A percentile compares a stretch with the other conserved stretches of the same genome.
Conservation (phyloP, 2,329 filamentous ascomycete species). For the Cyphellophora attinorum region DNA sequence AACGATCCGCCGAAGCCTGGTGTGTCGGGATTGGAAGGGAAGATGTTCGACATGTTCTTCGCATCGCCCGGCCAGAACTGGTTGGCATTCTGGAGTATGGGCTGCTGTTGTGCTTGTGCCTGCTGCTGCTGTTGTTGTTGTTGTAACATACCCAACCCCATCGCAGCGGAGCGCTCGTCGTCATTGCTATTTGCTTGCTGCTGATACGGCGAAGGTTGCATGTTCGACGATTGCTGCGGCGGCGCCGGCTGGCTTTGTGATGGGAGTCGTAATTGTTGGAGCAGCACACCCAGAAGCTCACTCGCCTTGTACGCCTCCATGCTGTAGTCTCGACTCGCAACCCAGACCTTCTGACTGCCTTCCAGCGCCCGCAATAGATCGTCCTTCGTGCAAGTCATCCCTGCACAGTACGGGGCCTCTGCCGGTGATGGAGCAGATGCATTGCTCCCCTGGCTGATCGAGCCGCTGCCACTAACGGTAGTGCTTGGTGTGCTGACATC, state of each 20-base stretch:
- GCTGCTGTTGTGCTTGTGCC: too few species aligned
- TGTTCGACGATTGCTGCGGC: neutral
- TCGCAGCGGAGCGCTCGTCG: constrained; percentile 57
- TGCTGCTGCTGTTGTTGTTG: constrained; percentile 10
- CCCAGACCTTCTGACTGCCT: constrained; percentile 69
- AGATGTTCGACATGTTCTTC: constrained; percentile 23
- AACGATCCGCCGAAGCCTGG: neutral
- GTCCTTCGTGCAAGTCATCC: constrained; percentile 33
- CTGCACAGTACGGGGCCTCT: constrained; percentile 12
- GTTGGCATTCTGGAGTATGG: too few species aligned
- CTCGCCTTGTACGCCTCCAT: constrained; percentile 87
- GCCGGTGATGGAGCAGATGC: too few species aligned
- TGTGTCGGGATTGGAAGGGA: constrained; percentile 15
- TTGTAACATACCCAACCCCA: constrained; percentile 61
- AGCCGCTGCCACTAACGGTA: constrained; percentile 15
- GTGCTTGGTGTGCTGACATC: constrained; percentile 37
- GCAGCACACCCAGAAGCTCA: constrained; percentile 70
- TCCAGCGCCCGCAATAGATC: constrained; percentile 72
- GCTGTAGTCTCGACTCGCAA: constrained; percentile 62
- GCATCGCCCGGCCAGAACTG: constrained; percentile 22
- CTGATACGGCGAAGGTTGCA: too few species aligned
- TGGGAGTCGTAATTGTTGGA: constrained; percentile 56
- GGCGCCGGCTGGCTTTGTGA: constrained; percentile 16
- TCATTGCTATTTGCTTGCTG: constrained; percentile 29
- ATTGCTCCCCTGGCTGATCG: constrained; percentile 14